Conservation (phyloP, 208 protist species). For the Wallacemonas rigidus region DNA sequence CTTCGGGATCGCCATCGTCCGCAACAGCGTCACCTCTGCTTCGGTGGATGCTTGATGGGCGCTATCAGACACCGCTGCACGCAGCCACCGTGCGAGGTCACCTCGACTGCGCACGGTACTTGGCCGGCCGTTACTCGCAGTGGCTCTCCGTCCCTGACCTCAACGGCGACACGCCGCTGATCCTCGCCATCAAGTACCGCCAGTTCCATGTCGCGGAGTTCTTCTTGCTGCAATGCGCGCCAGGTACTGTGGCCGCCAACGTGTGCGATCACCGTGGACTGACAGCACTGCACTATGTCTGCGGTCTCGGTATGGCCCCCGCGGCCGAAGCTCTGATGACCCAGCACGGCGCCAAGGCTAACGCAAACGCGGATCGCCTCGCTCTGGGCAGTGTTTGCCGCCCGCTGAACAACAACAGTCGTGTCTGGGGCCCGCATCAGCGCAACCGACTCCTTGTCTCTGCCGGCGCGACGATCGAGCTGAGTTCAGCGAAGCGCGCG, state of each 20-base stretch:
- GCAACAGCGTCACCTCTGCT: neutral
- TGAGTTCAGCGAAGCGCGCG: slow-evolving; percentile 13
- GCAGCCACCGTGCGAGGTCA: slow-evolving; percentile 52
- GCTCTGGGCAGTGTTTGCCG: slow-evolving; percentile 9
- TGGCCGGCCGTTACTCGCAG: slow-evolving; percentile 38
- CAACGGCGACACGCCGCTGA: slow-evolving; percentile 70
- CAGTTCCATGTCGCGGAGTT: slow-evolving; percentile 51
- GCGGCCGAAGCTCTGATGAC: slow-evolving; percentile 48
- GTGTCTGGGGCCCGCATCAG: slow-evolving; percentile 16
- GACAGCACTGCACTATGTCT: slow-evolving; percentile 64
- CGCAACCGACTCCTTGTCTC: slow-evolving; percentile 9
- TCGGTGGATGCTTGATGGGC: slow-evolving; percentile 40
- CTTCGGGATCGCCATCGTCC: neutral
- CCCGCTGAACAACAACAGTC: slow-evolving; percentile 15
- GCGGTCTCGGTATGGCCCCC: slow-evolving; percentile 43
- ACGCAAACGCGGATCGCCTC: slow-evolving; percentile 9
- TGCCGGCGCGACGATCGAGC: slow-evolving; percentile 1
- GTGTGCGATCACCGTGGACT: slow-evolving; percentile 49
- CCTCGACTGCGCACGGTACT: slow-evolving; percentile 43
- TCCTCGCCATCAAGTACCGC: slow-evolving; percentile 52
- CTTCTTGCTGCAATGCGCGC: slow-evolving; percentile 43
- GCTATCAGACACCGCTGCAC: slow-evolving; percentile 74
- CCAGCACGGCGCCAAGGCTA: slow-evolving; percentile 55
- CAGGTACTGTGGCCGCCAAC: slow-evolving; percentile 40
- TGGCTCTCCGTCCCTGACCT: slow-evolving; percentile 45